Evolutionary conservation across 805 yeast genomes (phyloP), one percentile per base, ranked within the genome.

Genomic region (Yarrowia sp.): DNA sequence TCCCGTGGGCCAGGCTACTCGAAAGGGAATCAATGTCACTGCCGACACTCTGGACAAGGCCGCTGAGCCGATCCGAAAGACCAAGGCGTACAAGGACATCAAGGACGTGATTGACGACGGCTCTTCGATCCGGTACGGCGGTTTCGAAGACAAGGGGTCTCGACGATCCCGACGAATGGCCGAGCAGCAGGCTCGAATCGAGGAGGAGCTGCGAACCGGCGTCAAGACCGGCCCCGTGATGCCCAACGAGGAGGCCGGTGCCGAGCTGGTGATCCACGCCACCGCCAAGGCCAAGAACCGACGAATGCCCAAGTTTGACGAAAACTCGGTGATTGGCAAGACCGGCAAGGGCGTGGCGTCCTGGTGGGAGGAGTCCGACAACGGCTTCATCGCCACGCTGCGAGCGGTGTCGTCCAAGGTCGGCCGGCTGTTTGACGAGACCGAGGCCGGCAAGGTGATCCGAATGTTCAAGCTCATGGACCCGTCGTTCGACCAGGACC

Each of bases 381-480:
- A 95, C 78, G 97, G 97, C 9, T 82, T 95, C 74, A 85, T 95
- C 70, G 86, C 93, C 12, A 79, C 89, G 47, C 79, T 95, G 66
- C 87, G 99, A 80, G 90, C 94, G 20, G 80, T 95, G 30, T 76
- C 90, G 47, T 91, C 88, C 75, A 90, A 91, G 75, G 80, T 95
- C 68, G 88, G 95, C 63, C 92, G 96, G 7, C 87, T 93, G 75
- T 93, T 93, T 75, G 95, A 95, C 47, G 99, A 95, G 80, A 95
- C 98, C 43, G 99, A 95, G 81, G 87, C 91, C 71, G 98, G 97
- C 24, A 89, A 89, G 78, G 99, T 93, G n/a, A 83, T 90, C 71
- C 87, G 89, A 72, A 86, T 88, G 75, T 91, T 95, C 81, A 90
- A 86, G 79, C 85, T 87, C 76, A 87, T 94, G 85, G 99, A 95